Evolutionary conservation across 108 stramenopile genomes (phyloP), one percentile per base, ranked within the genome.

Genomic region (Stephanodiscus triporus): DNA sequence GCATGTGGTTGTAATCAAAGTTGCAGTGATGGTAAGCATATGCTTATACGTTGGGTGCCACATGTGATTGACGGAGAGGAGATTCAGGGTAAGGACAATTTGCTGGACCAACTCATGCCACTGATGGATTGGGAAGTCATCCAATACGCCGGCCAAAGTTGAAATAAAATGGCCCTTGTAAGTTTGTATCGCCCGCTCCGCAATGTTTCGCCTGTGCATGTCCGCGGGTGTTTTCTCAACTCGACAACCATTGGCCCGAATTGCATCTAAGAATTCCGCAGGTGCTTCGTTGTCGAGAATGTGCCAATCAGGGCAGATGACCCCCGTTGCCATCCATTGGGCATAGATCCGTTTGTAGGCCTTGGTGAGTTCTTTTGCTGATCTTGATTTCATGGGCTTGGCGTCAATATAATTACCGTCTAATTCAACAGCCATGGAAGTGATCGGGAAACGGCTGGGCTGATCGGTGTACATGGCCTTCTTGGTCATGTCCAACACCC

Each of bases 141-240:
- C 32, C 2, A 5, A 83, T 80, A 84, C 40, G 56, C 34, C 45
- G 67, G 64, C 17, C 79, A 22, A n/a, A 80, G 86, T 30, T 60
- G 60, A 16, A 43, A 61, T 7, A 23, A 57, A 71, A 30, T 7
- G 70, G 16, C n/a, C 69, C 45, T 72, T 65, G 57, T 68, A 86
- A n/a, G 85, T 86, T 32, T 59, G 79, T 9, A 86, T 83, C 36
- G 86, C 86, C 9, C 70, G 58, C 50, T 87, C 72, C 6, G 86
- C 86, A 26, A 72, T 68, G 75, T 87, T 86, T 30, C 73, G 37
- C 27, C 82, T 50, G 56, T 86, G 82, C 16, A 59, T 42, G 29
- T 66, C 48, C n/a, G 85, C 66, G 51, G 82, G 76, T 2, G 45
- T 68, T 14, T 78, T 42, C 66, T 83, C 73, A 32, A 68, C 68